These are phyloP conservation scores for Marasmius sp. DNA, from an alignment of 1,284 basidiomycete genomes.

Conservation along the genomic window DNA sequence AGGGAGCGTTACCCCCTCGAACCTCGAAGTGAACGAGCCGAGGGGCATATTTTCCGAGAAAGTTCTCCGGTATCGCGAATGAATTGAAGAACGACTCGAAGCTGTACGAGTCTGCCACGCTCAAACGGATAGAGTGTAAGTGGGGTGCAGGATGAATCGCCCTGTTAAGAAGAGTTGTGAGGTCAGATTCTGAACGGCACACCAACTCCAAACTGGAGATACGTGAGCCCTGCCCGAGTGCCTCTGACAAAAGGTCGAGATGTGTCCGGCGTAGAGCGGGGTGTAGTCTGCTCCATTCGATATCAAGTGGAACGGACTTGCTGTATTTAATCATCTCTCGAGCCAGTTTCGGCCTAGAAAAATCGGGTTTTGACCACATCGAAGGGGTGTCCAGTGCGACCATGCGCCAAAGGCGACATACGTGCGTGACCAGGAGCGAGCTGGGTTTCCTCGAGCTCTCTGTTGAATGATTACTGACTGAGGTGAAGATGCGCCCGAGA, in stretches of 20 bases:
- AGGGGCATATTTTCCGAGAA: neutral
- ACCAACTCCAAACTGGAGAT: too few relatives aligned
- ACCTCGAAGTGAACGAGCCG: neutral
- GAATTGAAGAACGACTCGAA: neutral
- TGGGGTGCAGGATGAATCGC: neutral
- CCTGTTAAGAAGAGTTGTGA: neutral
- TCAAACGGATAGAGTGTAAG: neutral
- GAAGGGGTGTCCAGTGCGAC: neutral
- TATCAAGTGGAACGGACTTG: neutral
- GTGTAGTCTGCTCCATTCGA: neutral
- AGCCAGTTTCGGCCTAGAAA: neutral
- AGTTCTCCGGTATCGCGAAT: neutral
- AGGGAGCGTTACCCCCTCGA: neutral
- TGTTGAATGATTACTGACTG: neutral
- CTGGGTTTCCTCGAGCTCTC: too few relatives aligned
- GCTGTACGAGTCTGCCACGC: neutral
- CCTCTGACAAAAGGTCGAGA: neutral
- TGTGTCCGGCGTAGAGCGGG: neutral
- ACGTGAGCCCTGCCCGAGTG: neutral
- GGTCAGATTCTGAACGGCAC: too few relatives aligned
- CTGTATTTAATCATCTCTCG: neutral
- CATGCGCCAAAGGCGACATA: neutral
- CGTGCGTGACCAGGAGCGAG: neutral
- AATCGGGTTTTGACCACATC: neutral
- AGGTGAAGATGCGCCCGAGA: neutral